These are phyloP conservation scores for Diplogelasinospora grovesii DNA, from an alignment of 495 filamentous ascomycete species.

Conservation along the genomic window DNA sequence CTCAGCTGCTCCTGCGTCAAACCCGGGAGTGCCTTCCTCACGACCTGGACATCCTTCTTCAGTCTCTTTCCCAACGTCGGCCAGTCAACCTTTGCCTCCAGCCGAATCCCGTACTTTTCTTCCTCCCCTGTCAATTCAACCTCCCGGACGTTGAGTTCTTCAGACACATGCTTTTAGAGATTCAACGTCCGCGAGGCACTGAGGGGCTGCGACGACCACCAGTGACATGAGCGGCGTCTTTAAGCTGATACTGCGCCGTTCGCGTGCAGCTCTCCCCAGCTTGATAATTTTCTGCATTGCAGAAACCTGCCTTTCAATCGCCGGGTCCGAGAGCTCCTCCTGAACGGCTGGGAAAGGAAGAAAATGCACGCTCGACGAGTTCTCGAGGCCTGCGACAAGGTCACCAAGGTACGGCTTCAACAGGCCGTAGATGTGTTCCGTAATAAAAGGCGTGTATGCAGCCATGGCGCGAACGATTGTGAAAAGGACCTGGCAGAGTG, in stretches of 20 bases:
- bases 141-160: conserved; percentile 88
- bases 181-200: conserved; percentile 81
- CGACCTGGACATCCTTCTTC: conserved; percentile 82
- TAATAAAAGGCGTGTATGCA: conserved; percentile 92
- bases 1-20: conserved; percentile 74
- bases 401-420: conserved; percentile 52
- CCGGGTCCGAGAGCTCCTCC: conserved; percentile 78
- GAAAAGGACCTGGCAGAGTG: conserved; percentile 93
- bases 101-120: conserved; percentile 82
- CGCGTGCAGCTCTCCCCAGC: conserved; percentile 73
- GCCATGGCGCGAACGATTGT: conserved; percentile 81
- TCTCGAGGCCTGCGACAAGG: conserved; percentile 59
- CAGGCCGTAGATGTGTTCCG: conserved; percentile 90
- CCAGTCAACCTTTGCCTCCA: conserved; percentile 85
- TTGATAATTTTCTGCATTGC: conserved; percentile 97
- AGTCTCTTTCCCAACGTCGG: conserved; percentile 92
- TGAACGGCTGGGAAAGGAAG: conserved; percentile 81
- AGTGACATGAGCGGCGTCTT: conserved; percentile 91
- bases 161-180: conserved; percentile 80
- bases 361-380: conserved; percentile 87
- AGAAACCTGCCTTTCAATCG: conserved; percentile 75
- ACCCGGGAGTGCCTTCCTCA: conserved; percentile 80
- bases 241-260: conserved; percentile 74
- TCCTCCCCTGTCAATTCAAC: conserved; percentile 84
- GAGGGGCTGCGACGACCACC: conserved; percentile 74